Conservation (phyloP, 106 monocot genomes). For the Dendrobium huoshanense region DNA sequence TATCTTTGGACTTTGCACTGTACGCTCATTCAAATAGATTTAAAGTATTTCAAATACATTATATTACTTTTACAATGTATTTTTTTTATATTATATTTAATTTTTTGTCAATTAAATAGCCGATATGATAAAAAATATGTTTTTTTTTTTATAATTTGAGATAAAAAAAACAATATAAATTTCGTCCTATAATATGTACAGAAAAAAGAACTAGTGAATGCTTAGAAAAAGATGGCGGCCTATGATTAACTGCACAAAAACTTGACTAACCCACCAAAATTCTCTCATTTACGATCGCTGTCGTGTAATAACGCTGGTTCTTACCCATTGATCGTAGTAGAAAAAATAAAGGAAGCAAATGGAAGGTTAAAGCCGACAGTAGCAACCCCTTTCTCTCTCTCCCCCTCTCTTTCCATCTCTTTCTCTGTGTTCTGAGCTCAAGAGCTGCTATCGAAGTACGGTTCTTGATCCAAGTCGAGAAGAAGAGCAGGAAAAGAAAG, state of each 20-base stretch:
- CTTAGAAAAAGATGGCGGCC: neutral
- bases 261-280: neutral
- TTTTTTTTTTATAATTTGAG: too few species aligned
- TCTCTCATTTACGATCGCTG: neutral
- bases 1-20: too few species aligned
- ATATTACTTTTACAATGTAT: too few species aligned
- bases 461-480: conserved; percentile 5
- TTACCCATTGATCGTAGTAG: neutral
- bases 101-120: too few species aligned
- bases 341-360: neutral
- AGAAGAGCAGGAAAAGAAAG: neutral
- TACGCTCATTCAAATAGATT: too few species aligned
- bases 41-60: too few species aligned
- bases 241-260: neutral
- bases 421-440: neutral
- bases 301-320: neutral
- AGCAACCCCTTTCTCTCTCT: neutral
- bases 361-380: conserved; percentile 10
- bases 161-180: neutral
- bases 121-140: too few species aligned
- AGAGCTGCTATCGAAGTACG: conserved; percentile 2
- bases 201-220: neutral
- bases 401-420: neutral
- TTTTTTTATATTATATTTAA: too few species aligned
- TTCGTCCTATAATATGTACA: neutral